Base-by-base conservation (phyloP, 2,329 filamentous ascomycete species). In the Pyrenochaeta sp. region DNA sequence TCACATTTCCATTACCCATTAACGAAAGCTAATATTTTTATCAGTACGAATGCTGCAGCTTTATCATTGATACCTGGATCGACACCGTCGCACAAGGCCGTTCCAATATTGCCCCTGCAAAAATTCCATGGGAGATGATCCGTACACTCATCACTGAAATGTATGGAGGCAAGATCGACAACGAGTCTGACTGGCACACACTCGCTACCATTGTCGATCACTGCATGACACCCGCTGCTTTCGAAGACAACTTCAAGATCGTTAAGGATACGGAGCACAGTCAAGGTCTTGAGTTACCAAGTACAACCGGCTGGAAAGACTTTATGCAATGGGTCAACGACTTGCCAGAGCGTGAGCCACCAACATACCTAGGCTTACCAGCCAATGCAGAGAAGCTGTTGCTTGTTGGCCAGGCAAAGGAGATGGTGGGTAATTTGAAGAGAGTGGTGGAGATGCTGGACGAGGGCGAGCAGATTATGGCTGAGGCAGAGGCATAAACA, bases 141-240 rank as follows among this genome's bases (percentile, higher is more conserved):
- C 89, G 92, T 56, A 92, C 90, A 49, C 85, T 99, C 14, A 85
- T 99, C 52, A 90, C 90, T 1, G 94, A 98, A 78, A 98, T 93
- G 59, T 99, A 99, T 72, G 95, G 95, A 61, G 95, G 95, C 75
- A 99, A 99, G 81, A 93, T 99, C 66, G 95, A 99, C 72, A 87
- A 97, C 71, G 90, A 92, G 60, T 88, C 80, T 36, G 95, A 99
- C 77, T 97, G 95, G 75, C 79, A 80, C 45, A 83, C 88, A 39
- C 85, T 99, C 14, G 82, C 83, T 40, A 79, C 85, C 51, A 85
- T 99, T 2, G 94, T 99, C 43, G 78, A 86, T 37, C 84, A 83
- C 29, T 88, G 96, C 75, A 83, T 99, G 60, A 97, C 92, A 0
- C 90, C 93, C 0, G 85, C 89, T 1, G 95, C 95, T 2, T 99